These are phyloP conservation scores for Plenodomus lindquistii DNA, from an alignment of 2,329 filamentous ascomycete species.

Conservation along the genomic window DNA sequence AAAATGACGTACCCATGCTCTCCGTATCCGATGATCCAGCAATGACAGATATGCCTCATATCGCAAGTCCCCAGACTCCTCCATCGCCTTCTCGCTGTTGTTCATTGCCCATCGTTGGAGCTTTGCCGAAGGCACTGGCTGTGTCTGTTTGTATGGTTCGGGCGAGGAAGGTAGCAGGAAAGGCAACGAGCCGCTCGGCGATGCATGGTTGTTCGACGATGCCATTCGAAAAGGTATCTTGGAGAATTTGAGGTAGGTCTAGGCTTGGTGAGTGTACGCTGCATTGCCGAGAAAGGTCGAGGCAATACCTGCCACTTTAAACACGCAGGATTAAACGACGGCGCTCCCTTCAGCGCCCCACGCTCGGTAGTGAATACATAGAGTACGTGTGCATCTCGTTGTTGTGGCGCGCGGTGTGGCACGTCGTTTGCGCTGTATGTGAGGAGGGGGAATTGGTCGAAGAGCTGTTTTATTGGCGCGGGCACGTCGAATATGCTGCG, in stretches of 20 bases:
- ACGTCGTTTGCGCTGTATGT: constrained; percentile 76
- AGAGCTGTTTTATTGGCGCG: constrained; percentile 76
- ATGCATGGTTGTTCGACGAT: constrained; percentile 89
- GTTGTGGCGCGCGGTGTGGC: constrained; percentile 62
- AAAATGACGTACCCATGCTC: constrained; percentile 70
- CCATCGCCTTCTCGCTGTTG: constrained; percentile 28
- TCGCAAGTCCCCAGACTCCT: constrained; percentile 58
- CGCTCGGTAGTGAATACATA: constrained; percentile 74
- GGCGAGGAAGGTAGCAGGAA: constrained; percentile 69
- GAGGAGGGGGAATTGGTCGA: constrained; percentile 79
- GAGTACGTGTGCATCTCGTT: constrained; percentile 60
- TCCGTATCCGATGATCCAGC: constrained; percentile 75
- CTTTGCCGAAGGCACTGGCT: constrained; percentile 63
- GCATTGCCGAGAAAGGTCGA: not conserved
- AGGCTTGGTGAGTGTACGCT: constrained; percentile 3
- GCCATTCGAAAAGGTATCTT: constrained; percentile 68
- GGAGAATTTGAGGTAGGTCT: constrained; percentile 84
- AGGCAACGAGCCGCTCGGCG: constrained; percentile 83
- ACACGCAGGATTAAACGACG: constrained; percentile 90
- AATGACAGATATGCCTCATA: constrained; percentile 79
- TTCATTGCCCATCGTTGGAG: constrained; percentile 70
- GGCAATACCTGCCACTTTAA: constrained; percentile 88
- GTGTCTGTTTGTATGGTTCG: constrained; percentile 40
- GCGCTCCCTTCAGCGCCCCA: constrained; percentile 63
- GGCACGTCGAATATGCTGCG: constrained; percentile 61